These are phyloP conservation scores for Komagataella populi DNA, from an alignment of 805 yeast genomes.

Conservation along the genomic window DNA sequence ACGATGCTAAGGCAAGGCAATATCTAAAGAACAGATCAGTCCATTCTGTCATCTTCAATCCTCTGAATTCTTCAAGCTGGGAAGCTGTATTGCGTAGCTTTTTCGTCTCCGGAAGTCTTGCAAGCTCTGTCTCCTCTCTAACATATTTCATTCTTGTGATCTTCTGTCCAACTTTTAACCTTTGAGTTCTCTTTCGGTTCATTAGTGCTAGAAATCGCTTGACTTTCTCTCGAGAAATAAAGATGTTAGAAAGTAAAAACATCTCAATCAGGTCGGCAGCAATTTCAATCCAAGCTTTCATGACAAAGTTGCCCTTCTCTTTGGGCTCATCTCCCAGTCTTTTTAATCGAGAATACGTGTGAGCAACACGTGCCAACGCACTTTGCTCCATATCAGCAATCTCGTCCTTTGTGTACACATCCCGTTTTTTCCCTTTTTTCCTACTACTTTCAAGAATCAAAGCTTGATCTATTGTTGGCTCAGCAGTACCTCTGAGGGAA, in stretches of 20 bases:
- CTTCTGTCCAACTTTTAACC: conserved; percentile 59
- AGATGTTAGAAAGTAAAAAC: conserved; percentile 63
- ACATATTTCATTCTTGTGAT: conserved; percentile 54
- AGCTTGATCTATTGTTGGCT: background rate
- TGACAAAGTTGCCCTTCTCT: conserved; percentile 43
- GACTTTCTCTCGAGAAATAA: conserved; percentile 67
- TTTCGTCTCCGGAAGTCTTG: conserved; percentile 7
- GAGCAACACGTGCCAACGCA: conserved; percentile 23
- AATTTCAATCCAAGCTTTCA: conserved; percentile 67
- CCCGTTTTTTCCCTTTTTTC: conserved; percentile 11
- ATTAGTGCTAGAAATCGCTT: conserved; percentile 58
- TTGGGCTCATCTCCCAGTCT: conserved; percentile 36
- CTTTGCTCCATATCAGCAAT: conserved; percentile 15
- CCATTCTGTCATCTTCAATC: conserved; percentile 71
- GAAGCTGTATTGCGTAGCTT: conserved; percentile 15
- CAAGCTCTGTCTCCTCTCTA: conserved; percentile 37
- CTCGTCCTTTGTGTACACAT: conserved; percentile 12
- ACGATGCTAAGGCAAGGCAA: conserved; percentile 51
- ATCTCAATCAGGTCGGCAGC: conserved; percentile 77
- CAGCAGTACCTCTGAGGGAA: background rate
- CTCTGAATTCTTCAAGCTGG: conserved; percentile 53
- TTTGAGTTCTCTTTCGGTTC: conserved; percentile 43
- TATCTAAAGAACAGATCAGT: conserved; percentile 72
- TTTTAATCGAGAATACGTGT: conserved; percentile 31
- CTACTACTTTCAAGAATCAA: conserved; percentile 8